These are phyloP conservation scores for Zygotorulaspora mrakii DNA, from an alignment of 1,139 yeast species.

Conservation along the genomic window DNA sequence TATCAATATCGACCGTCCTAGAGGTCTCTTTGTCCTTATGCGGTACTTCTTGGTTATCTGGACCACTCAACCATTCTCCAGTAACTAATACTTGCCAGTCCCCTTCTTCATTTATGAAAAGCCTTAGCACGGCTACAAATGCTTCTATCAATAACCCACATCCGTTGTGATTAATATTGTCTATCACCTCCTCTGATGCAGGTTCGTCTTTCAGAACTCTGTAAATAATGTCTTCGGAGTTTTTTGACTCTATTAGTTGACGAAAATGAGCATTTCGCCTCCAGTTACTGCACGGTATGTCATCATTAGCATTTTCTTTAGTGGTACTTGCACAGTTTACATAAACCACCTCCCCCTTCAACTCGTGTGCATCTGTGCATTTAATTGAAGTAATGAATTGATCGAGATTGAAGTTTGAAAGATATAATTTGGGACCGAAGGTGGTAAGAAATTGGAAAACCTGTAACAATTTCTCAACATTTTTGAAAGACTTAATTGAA, in stretches of 20 bases:
- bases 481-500: slow-evolving; percentile 12
- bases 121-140: slow-evolving; percentile 28
- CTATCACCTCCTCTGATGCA: slow-evolving; percentile 35
- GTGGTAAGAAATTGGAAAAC: slow-evolving; percentile 33
- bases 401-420: slow-evolving; percentile 31
- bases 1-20: slow-evolving; percentile 20
- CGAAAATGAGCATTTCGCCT: slow-evolving; percentile 23
- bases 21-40: slow-evolving; percentile 25
- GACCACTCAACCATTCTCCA: slow-evolving; percentile 32
- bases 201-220: slow-evolving; percentile 29
- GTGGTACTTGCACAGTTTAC: slow-evolving; percentile 31
- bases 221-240: slow-evolving; percentile 18
- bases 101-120: slow-evolving; percentile 35
- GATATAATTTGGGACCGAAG: slow-evolving; percentile 26
- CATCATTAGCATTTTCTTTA: slow-evolving; percentile 34
- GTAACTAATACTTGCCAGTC: slow-evolving; percentile 37
- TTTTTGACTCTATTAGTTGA: slow-evolving; percentile 18
- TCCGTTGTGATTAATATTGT: slow-evolving; percentile 29
- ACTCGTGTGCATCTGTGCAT: slow-evolving; percentile 30
- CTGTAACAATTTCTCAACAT: slow-evolving; percentile 30
- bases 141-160: slow-evolving; percentile 30
- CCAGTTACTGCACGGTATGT: slow-evolving; percentile 22
- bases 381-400: slow-evolving; percentile 31
- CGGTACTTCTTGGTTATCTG: slow-evolving; percentile 26
- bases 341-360: slow-evolving; percentile 32